Conservation (phyloP, 768 basidiomycete genomes). For the Tylopilus sp. region DNA sequence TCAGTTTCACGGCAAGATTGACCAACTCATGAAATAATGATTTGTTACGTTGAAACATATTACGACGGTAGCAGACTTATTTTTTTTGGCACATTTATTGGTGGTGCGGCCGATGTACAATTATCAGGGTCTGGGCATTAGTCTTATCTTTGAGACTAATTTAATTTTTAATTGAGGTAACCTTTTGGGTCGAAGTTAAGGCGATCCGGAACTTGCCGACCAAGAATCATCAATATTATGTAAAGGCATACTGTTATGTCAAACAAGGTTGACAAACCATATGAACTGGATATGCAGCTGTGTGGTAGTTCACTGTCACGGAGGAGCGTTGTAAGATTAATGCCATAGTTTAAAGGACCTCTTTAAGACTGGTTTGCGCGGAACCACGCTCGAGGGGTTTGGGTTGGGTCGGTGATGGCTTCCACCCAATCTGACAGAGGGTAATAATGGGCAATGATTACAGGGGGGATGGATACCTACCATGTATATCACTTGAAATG, state of each 20-base stretch:
- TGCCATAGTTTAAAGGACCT: constrained; percentile 42
- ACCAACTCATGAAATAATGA: background rate
- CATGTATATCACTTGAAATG: constrained; percentile 95
- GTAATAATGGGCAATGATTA: background rate
- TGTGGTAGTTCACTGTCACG: background rate
- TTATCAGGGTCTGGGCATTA: background rate
- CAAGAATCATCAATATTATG: background rate
- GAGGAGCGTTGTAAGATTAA: background rate
- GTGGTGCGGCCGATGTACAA: background rate
- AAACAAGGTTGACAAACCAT: background rate
- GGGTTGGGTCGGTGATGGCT: constrained; percentile 63
- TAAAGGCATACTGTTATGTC: background rate
- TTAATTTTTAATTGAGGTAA: background rate
- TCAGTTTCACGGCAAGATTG: background rate
- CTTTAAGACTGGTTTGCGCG: constrained; percentile 57
- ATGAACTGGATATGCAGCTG: background rate
- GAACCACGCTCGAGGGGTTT: constrained; percentile 64
- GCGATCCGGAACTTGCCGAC: background rate
- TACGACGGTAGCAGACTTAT: background rate
- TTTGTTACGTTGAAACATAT: background rate
- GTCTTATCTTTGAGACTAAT: background rate
- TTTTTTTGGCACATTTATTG: background rate
- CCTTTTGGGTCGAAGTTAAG: background rate
- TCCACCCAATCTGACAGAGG: constrained; percentile 75
- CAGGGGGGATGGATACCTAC: constrained; percentile 40